Percentiles rank a stretch among this genome's conserved stretches.
These are phyloP conservation scores for Chlorella sp. DNA, from an alignment of 139 green algal species.

Conservation along the genomic window DNA sequence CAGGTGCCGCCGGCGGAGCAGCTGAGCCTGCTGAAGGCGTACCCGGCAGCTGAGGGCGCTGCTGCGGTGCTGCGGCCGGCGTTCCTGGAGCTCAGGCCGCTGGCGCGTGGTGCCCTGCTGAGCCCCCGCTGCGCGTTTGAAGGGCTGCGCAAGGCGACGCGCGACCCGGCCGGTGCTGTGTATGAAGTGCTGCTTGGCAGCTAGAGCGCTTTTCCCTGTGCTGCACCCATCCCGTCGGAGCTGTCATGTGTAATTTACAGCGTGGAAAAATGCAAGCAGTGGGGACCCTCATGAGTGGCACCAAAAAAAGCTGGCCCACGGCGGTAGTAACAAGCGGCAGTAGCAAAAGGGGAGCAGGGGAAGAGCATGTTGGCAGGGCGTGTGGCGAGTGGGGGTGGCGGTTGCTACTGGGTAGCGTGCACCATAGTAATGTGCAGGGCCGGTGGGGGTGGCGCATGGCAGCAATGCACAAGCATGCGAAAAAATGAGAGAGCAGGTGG, in stretches of 20 bases:
- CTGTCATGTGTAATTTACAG: background rate
- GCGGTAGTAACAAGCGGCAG: background rate
- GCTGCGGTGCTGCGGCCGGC: slow-evolving; percentile 2
- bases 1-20: slow-evolving; percentile 2
- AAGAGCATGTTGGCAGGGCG: background rate
- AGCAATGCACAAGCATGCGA: no score
- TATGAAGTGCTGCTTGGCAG: slow-evolving; percentile 32
- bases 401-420: background rate
- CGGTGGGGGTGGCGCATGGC: background rate
- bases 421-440: no score
- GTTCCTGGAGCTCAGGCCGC: slow-evolving; percentile 11
- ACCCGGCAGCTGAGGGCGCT: background rate
- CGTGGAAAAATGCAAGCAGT: background rate
- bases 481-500: no score
- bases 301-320: background rate
- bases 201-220: no score
- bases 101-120: slow-evolving; percentile 10
- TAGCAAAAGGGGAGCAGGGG: background rate
- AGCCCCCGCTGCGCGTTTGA: slow-evolving; percentile 18
- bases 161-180: slow-evolving; percentile 5
- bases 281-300: background rate
- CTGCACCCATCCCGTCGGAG: no score
- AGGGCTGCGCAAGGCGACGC: slow-evolving; percentile 30
- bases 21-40: slow-evolving; percentile 9
- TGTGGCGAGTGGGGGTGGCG: background rate